Base-by-base conservation (phyloP, 2,329 filamentous ascomycete genomes). In the Fusarium setosum region DNA sequence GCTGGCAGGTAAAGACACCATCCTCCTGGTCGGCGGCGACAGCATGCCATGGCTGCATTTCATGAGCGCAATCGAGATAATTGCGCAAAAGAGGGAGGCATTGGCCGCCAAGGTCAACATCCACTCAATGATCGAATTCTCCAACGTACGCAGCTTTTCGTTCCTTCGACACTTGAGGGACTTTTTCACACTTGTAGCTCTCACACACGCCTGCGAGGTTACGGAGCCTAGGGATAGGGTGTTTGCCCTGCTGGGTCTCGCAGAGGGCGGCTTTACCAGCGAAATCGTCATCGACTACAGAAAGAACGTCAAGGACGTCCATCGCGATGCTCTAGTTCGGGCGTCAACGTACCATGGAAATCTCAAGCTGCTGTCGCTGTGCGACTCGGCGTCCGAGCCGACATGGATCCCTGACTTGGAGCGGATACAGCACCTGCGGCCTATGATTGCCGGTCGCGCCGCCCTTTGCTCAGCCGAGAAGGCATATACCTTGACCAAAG, bases 381-480 rank as follows among this genome's bases (percentile, higher is more conserved):
- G 31, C 9, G 40, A 54, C n/a, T 47, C 31, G 4, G 51, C 51
- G 17, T 54, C 51, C 7, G 31, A 54, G 40, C 51, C 40, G 12
- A 54, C 31, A 11, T 54, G 31, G 31, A 54, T 54, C 10, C 51
- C 40, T 8, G 51, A 54, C 31, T 18, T 54, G 21, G 40, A 54
- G 7, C 40, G 31, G 51, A 47, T 54, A 15, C 31, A 54, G 6
- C 51, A 31, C 9, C 51, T 24, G 31, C 51, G 21, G 6, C 51
- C 40, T 6, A 54, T 54, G 4, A 26, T 17, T 8, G 3, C n/a
- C n/a, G 40, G 40, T 21, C 31, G 31, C 5, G 51, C 51, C 17
- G 40, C 51, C 6, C 40, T 47, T 37, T 54, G 21, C 17, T 54
- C 40, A 7, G 40, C n/a, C 12, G 51, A 54, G 21, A 37, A 47